Evolutionary conservation across 2,329 filamentous ascomycete genomes (phyloP).

Genomic region (Zasmidium angulare): DNA sequence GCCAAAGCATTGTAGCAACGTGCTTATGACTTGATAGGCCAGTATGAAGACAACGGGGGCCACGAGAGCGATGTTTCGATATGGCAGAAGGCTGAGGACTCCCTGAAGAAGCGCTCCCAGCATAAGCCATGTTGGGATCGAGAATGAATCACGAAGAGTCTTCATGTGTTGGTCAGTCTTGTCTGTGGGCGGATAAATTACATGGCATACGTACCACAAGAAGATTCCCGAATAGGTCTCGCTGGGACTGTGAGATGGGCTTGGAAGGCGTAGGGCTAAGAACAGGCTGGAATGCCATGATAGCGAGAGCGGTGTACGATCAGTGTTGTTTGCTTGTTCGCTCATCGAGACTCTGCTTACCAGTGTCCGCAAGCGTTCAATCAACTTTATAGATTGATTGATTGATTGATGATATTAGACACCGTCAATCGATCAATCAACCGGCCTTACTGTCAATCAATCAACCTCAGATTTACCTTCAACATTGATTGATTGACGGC

Average conservation of each 20-base stretch:
- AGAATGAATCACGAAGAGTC: conserved; percentile 9
- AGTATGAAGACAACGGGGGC: conserved; percentile 27
- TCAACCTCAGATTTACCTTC: no score
- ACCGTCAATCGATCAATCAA: no score
- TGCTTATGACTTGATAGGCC: conserved; percentile 31
- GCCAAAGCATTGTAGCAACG: conserved; percentile 31
- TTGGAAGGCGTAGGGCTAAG: conserved; percentile 3
- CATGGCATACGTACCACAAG: conserved; percentile 3
- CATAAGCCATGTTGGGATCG: conserved; percentile 10
- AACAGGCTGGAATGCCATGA: conserved; percentile 4
- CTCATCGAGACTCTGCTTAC: no score
- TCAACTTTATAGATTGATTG: no score
- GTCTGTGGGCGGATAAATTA: background rate
- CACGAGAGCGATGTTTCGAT: conserved; percentile 26
- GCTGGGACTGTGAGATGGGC: conserved; percentile 2
- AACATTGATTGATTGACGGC: no score
- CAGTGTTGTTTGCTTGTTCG: no score
- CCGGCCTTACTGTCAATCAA: no score
- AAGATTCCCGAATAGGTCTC: background rate
- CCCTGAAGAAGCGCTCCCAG: conserved; percentile 37
- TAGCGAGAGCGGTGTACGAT: background rate
- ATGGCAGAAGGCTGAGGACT: conserved; percentile 28
- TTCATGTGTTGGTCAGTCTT: background rate
- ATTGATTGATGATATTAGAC: no score
- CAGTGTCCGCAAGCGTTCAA: no score